These are phyloP conservation scores for Tuber magnatum DNA, from an alignment of 495 filamentous ascomycete genomes.

Conservation along the genomic window DNA sequence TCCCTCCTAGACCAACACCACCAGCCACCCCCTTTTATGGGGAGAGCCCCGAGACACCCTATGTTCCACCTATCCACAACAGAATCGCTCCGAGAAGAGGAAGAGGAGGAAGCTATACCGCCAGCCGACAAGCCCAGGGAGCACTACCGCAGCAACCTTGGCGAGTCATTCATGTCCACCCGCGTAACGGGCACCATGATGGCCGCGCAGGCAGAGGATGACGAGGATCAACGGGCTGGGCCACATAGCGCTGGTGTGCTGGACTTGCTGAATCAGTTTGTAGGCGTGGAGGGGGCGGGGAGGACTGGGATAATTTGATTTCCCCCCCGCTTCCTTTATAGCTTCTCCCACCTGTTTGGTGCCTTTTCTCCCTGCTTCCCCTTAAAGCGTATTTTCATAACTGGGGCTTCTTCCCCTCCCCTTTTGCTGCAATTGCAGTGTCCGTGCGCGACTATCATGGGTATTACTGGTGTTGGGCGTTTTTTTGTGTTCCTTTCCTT, in stretches of 20 bases:
- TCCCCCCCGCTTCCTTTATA: background rate
- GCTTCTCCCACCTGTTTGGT: background rate
- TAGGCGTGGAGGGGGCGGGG: constrained; percentile 59
- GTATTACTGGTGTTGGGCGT: background rate
- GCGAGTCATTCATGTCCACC: constrained; percentile 60
- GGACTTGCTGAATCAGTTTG: constrained; percentile 79
- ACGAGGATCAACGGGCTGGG: constrained; percentile 45
- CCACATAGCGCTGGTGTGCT: constrained; percentile 59
- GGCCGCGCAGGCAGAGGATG: constrained; percentile 49
- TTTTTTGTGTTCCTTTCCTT: constrained; percentile 11
- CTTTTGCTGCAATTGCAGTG: background rate
- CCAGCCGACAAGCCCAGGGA: constrained; percentile 44
- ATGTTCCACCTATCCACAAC: constrained; percentile 44
- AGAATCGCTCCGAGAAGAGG: constrained; percentile 34
- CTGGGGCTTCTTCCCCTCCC: background rate
- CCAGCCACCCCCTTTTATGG: constrained; percentile 51
- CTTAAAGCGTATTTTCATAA: background rate
- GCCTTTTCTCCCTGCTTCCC: background rate
- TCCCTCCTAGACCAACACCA: constrained; percentile 60
- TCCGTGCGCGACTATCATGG: background rate
- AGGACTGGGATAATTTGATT: constrained; percentile 26
- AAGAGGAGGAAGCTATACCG: constrained; percentile 37
- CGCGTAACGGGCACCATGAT: constrained; percentile 46
- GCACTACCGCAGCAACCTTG: constrained; percentile 54
- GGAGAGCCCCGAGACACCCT: constrained; percentile 45